Base-by-base conservation (phyloP, 768 basidiomycete genomes). In the Bullera alba region DNA sequence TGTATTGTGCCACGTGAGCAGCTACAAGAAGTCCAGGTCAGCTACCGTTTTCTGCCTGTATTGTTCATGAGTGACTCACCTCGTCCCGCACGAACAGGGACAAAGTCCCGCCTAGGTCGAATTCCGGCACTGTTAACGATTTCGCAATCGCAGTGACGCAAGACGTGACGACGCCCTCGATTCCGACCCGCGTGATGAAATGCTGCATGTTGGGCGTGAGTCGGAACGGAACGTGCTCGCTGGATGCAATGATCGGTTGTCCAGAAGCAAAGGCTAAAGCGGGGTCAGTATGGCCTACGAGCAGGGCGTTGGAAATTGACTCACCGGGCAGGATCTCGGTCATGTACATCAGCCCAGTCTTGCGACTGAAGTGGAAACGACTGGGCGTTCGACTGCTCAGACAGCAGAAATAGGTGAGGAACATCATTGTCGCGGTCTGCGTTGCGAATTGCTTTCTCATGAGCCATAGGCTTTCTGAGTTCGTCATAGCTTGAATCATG, bases 391-490 rank as follows among this genome's bases (percentile, higher is more conserved):
- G 83, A 65, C 85, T 86, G 23, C 85, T 84, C 27, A 96, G 77
- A 58, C 81, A 85, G 60, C 95, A 80, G 25, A 86, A 77, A 67
- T 85, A 93, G 15, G 90, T 91, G 81, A 93, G 84, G 78, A 96
- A 97, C 62, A 87, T 85, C 36, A 81, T 82, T 1, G 86, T 80
- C 5, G 95, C 89, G 30, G 90, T 76, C 67, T 97, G 92, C 34
- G 85, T 71, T 7, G 92, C 84, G 72, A 97, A 95, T 73, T 96
- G 92, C 75, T 95, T 97, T 53, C 95, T 83, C 82, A 97, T 90
- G 53, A 87, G 80, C 93, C 93, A 99, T 2, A 97, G 78, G 61
- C 91, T 87, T 50, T 81, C 80, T 4, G 92, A 82, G 2, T 79
- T 80, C 39, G 79, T 75, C 87, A 96, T 93, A 21, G 85, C 84